phyloP scores from a whole-genome alignment of 768 basidiomycete species.

The Mycena galopus region DNA sequence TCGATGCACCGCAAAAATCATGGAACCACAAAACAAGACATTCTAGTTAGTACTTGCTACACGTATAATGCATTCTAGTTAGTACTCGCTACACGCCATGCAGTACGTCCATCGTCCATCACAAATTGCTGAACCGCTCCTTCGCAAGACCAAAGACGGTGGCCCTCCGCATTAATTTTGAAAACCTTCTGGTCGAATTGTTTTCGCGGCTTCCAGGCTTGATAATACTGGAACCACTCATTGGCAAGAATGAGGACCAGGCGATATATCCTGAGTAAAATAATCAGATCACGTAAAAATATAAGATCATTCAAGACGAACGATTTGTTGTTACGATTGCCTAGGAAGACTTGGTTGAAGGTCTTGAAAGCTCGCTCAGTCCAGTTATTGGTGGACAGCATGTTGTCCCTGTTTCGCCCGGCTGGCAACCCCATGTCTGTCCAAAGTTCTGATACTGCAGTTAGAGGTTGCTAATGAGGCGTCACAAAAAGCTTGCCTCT shows the following conservation, averaged over 20 bases:
- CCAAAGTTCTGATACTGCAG: background rate
- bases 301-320: background rate
- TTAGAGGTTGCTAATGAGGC: background rate
- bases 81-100: too few relatives aligned
- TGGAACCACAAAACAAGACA: too few relatives aligned
- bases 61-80: too few relatives aligned
- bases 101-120: too few relatives aligned
- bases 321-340: slow-evolving; percentile 27
- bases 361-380: slow-evolving; percentile 33
- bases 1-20: too few relatives aligned
- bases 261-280: slow-evolving; percentile 4
- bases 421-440: slow-evolving; percentile 32
- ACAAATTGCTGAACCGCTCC: too few relatives aligned
- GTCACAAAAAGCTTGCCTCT: slow-evolving; percentile 5
- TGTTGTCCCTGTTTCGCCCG: slow-evolving; percentile 19
- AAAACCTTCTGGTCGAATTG: too few relatives aligned
- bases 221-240: slow-evolving; percentile 29
- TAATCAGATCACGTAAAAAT: background rate
- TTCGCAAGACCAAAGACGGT: too few relatives aligned
- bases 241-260: slow-evolving; percentile 28
- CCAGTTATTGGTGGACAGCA: slow-evolving; percentile 34
- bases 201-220: slow-evolving; percentile 14
- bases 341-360: slow-evolving; percentile 34
- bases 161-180: too few relatives aligned
- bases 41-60: too few relatives aligned